Evolutionary conservation across 2,329 filamentous ascomycete genomes (phyloP).

Genomic region (Penicillium sp.): DNA sequence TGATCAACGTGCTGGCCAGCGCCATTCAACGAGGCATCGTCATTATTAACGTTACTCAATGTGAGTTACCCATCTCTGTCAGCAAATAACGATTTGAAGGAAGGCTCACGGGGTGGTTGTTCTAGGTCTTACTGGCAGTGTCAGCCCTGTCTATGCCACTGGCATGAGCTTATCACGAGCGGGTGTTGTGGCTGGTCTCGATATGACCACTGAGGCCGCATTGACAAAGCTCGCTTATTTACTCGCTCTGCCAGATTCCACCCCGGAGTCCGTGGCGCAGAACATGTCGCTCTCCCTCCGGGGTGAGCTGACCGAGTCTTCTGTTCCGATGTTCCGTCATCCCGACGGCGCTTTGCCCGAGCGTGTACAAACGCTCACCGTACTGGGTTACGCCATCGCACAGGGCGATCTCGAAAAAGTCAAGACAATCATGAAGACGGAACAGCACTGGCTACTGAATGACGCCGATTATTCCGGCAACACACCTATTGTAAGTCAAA

Average conservation of each 20-base stretch:
- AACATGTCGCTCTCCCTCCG: constrained; percentile 74
- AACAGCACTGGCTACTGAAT: constrained; percentile 68
- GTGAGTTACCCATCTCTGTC: constrained; percentile 53
- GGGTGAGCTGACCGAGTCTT: constrained; percentile 80
- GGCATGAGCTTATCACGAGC: constrained; percentile 75
- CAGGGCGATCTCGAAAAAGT: constrained; percentile 46
- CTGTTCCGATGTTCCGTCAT: constrained; percentile 72
- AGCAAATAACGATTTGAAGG: constrained; percentile 15
- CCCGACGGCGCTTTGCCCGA: constrained; percentile 60
- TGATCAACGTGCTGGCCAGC: constrained; percentile 73
- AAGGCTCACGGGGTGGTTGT: constrained; percentile 17
- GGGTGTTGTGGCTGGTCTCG: constrained; percentile 84
- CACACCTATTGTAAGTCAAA: constrained; percentile 52
- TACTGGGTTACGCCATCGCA: background rate
- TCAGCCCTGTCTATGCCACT: constrained; percentile 74
- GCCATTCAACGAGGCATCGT: constrained; percentile 79
- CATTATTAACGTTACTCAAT: constrained; percentile 90
- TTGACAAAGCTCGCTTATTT: constrained; percentile 89
- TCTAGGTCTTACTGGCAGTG: constrained; percentile 62
- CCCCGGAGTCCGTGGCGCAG: constrained; percentile 63
- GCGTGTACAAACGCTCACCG: constrained; percentile 41
- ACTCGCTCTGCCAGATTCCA: constrained; percentile 66
- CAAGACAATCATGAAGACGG: constrained; percentile 64
- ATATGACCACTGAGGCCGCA: constrained; percentile 86
- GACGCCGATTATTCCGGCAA: constrained; percentile 80